Conservation (phyloP, 139 green algal genomes). For the Monoraphidium neglectum region DNA sequence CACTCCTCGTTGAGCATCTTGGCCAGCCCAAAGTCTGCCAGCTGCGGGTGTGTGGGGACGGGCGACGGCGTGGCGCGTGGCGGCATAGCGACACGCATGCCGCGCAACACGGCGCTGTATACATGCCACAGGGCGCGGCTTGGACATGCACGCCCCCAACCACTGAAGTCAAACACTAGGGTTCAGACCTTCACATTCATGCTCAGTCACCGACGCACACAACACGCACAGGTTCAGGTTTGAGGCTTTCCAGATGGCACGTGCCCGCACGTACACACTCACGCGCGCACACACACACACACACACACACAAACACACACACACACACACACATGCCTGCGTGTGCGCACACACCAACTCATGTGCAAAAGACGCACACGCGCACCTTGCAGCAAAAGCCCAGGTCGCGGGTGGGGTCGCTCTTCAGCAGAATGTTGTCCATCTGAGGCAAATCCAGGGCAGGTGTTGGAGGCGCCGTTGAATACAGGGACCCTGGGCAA, state of each 20-base stretch:
- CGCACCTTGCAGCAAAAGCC: constrained; percentile 26
- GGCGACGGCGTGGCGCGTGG: neutral
- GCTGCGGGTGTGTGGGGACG: constrained; percentile 35
- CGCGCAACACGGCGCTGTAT: too few species aligned
- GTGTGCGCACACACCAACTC: neutral
- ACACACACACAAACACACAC: neutral
- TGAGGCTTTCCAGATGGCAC: too few species aligned
- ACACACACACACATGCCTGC: neutral
- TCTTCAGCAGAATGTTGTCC: constrained; percentile 58
- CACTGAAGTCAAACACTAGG: too few species aligned
- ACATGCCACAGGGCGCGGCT: too few species aligned
- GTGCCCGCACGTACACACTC: too few species aligned
- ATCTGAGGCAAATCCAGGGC: neutral
- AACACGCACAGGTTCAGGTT: too few species aligned
- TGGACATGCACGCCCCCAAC: too few species aligned
- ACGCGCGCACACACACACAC: too few species aligned
- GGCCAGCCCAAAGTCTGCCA: constrained; percentile 63
- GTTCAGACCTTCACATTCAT: too few species aligned
- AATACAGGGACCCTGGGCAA: too few species aligned
- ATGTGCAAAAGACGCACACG: neutral
- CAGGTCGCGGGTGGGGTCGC: constrained; percentile 24
- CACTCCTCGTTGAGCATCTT: constrained; percentile 48
- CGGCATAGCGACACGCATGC: neutral
- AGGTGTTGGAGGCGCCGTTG: too few species aligned
- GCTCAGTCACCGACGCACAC: too few species aligned